phyloP scores from a whole-genome alignment of 2,329 filamentous ascomycete species.

The Colletotrichum sp. region DNA sequence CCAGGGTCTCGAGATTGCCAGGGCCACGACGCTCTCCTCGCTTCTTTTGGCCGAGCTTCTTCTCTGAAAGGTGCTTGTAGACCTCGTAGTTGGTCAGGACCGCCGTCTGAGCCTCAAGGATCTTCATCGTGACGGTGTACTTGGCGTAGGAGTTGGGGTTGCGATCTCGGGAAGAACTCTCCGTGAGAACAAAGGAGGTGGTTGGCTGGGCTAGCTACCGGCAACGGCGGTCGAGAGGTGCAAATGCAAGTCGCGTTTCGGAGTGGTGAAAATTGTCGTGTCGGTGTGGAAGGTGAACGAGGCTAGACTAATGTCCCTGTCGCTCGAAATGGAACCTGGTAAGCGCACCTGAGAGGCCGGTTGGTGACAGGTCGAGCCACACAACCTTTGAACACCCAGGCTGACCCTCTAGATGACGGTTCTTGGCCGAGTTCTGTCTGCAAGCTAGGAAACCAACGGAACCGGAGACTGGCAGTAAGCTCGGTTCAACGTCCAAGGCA shows the following conservation, averaged over 20 bases:
- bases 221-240: background rate
- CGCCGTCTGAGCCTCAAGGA: slow-evolving; percentile 72
- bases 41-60: slow-evolving; percentile 49
- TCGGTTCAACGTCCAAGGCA: background rate
- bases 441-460: background rate
- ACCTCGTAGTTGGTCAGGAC: slow-evolving; percentile 77
- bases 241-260: slow-evolving; percentile 5
- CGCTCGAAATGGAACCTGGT: background rate
- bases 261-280: slow-evolving; percentile 3
- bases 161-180: background rate
- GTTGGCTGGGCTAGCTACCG: background rate
- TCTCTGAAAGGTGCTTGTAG: slow-evolving; percentile 65
- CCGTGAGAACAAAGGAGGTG: background rate
- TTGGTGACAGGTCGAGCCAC: slow-evolving; percentile 3
- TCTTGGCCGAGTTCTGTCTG: background rate
- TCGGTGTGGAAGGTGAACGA: slow-evolving; percentile 13
- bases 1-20: slow-evolving; percentile 63
- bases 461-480: background rate
- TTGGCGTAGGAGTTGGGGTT: background rate
- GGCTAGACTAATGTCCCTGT: slow-evolving; percentile 2
- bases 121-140: slow-evolving; percentile 57
- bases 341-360: background rate
- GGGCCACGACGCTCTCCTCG: slow-evolving; percentile 47
- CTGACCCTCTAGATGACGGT: background rate
- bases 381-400: slow-evolving; percentile 1